Evolutionary conservation across 2,329 filamentous ascomycete species (phyloP), one percentile per base, ranked within the genome.

Genomic region (Claviceps citrina): DNA sequence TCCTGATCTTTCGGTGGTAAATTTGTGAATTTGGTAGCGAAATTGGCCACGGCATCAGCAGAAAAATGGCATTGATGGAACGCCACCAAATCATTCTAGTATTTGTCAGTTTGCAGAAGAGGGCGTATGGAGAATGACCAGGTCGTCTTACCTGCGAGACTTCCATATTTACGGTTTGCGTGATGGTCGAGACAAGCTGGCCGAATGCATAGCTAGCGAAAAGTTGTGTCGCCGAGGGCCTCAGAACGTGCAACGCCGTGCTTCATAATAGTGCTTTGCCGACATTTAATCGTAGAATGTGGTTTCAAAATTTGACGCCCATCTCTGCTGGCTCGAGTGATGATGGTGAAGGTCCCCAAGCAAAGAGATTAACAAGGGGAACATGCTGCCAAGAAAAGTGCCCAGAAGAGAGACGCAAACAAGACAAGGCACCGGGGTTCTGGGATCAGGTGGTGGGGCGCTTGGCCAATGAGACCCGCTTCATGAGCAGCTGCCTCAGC

Each of bases 21-120:
- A 59, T 10, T 52, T 53, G 39, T 68, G 52, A 48, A 76, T 72
- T 7, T 65, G 59, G 9, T 54, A 42, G 12, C 52, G 47, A 76
- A 76, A 18, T 62, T 55, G n/a, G 58, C 49, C 15, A 69, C 45
- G 22, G 70, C 65, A 34, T 57, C 47, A 26, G 48, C 41, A 9
- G 67, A 66, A 55, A 84, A 83, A 49, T 84, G 78, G 15, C 64
- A 56, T 31, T 68, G 58, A 46, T 76, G 69, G 50, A 82, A 82
- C 22, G 60, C 60, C 39, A 60, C 53, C 25, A 81, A 59, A 32
- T 82, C 77, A 55, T 71, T 63, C 78, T 81, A 45, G 27, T n/a
- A 26, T 18, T 22, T 9, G 34, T 41, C 20, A 41, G 39, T 18
- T 37, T 31, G 20, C 22, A 9, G 22, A 20, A 20, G 9, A 22